Evolutionary conservation across 2,329 filamentous ascomycete genomes (phyloP).

Genomic region (Nigrospora sphaerica): DNA sequence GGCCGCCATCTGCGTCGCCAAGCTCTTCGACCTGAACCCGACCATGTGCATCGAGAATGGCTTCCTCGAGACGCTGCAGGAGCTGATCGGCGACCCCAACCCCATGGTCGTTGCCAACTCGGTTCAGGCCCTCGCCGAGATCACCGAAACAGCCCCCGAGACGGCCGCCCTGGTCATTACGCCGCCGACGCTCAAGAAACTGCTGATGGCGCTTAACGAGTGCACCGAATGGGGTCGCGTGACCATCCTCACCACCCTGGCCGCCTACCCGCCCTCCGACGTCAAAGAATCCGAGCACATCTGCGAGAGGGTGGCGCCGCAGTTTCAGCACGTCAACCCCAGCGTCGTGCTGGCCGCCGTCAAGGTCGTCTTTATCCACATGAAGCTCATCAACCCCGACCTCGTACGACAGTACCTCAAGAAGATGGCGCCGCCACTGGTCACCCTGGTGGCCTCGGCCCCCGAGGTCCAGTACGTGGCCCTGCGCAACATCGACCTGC

Average conservation of each 20-base stretch:
- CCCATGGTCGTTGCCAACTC: slow-evolving; percentile 99
- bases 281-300: slow-evolving; percentile 97
- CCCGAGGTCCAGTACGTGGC: slow-evolving; percentile 98
- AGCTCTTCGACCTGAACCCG: slow-evolving; percentile 93
- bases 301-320: slow-evolving; percentile 89
- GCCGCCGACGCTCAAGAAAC: slow-evolving; percentile 79
- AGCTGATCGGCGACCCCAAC: slow-evolving; percentile 94
- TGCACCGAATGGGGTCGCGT: slow-evolving; percentile 98
- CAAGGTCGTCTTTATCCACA: slow-evolving; percentile 95
- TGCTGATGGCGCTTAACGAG: slow-evolving; percentile 93
- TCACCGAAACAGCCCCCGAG: slow-evolving; percentile 83
- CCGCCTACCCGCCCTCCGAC: slow-evolving; percentile 80
- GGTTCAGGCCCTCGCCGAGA: slow-evolving; percentile 88
- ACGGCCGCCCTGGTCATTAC: slow-evolving; percentile 82
- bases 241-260: slow-evolving; percentile 82
- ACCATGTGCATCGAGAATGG: slow-evolving; percentile 92
- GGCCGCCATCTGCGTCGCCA: slow-evolving; percentile 93
- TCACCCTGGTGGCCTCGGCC: slow-evolving; percentile 89
- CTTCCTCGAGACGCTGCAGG: slow-evolving; percentile 87
- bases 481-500: slow-evolving; percentile 87
- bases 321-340: slow-evolving; percentile 97
- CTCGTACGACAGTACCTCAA: slow-evolving; percentile 80
- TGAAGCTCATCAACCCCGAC: slow-evolving; percentile 75
- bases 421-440: slow-evolving; percentile 96
- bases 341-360: slow-evolving; percentile 96